Evolutionary conservation across 768 basidiomycete species (phyloP).

Genomic region (Leccinum longicurvipes): DNA sequence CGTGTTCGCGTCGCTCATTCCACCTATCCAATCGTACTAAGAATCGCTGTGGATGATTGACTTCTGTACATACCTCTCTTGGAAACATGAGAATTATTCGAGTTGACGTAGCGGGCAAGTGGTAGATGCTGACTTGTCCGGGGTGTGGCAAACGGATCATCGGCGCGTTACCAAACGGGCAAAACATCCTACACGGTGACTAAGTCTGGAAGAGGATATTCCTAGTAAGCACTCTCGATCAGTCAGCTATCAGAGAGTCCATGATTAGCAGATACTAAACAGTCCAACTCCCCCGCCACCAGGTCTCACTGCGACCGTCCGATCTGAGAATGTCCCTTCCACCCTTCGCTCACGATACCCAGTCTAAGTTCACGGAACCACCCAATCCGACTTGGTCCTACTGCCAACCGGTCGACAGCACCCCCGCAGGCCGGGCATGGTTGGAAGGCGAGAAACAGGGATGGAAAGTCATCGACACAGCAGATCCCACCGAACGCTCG

Average conservation of each 20-base stretch:
- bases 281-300: not conserved
- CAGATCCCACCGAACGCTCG: slow-evolving; percentile 23
- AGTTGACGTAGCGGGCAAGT: not conserved
- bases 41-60: not conserved
- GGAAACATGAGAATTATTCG: slow-evolving; percentile 18
- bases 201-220: too few species aligned
- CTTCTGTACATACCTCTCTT: slow-evolving; percentile 18
- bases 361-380: slow-evolving; percentile 25
- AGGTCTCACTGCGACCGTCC: not conserved
- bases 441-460: slow-evolving; percentile 33
- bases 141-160: too few species aligned
- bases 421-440: slow-evolving; percentile 32
- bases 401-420: slow-evolving; percentile 29
- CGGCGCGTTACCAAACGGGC: too few species aligned
- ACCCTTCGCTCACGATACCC: slow-evolving; percentile 19
- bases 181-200: too few species aligned
- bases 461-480: slow-evolving; percentile 34
- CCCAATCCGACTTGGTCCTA: slow-evolving; percentile 34
- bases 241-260: not conserved
- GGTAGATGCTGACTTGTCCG: too few species aligned
- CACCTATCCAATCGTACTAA: slow-evolving; percentile 8
- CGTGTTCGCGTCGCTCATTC: not conserved
- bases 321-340: slow-evolving; percentile 27
- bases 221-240: too few species aligned
- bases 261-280: not conserved